Percentiles rank a stretch among this genome's conserved stretches.
These are phyloP conservation scores for Coniochaeta ligniaria DNA, from an alignment of 2,329 filamentous ascomycete species.

Conservation along the genomic window DNA sequence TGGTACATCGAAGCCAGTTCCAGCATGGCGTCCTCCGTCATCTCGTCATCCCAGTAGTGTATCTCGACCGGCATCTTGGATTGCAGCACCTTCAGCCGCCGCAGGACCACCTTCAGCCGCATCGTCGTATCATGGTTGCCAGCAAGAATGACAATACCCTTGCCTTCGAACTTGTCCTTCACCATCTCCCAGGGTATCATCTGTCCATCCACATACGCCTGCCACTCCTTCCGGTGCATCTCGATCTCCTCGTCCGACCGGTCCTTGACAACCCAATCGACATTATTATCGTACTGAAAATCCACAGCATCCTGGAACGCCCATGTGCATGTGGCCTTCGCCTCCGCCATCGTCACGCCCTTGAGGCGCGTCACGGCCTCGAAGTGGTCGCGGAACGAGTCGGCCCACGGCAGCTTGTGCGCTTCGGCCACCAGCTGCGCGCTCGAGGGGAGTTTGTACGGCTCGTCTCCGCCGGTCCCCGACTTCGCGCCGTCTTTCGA, in stretches of 20 bases:
- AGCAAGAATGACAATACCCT: slow-evolving; percentile 22
- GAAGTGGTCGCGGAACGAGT: slow-evolving; percentile 6
- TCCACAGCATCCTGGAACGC: slow-evolving; percentile 3
- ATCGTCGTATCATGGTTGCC: slow-evolving; percentile 16
- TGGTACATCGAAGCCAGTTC: slow-evolving; percentile 12
- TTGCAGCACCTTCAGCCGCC: slow-evolving; percentile 10
- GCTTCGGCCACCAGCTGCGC: slow-evolving; percentile 2
- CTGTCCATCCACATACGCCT: background rate
- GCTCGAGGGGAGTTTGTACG: background rate
- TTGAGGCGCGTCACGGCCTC: slow-evolving; percentile 4
- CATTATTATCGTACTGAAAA: slow-evolving; percentile 6
- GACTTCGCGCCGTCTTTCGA: background rate
- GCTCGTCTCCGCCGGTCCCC: background rate
- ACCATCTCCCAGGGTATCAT: slow-evolving; percentile 8
- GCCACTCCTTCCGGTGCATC: slow-evolving; percentile 1
- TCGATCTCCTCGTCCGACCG: slow-evolving; percentile 6
- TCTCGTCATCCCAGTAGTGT: slow-evolving; percentile 21
- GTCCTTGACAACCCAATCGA: slow-evolving; percentile 7
- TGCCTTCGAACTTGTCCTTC: slow-evolving; percentile 13
- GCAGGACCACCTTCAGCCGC: slow-evolving; percentile 13
- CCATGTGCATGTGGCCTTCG: slow-evolving; percentile 8
- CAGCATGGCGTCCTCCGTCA: slow-evolving; percentile 10
- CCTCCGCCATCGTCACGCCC: slow-evolving; percentile 3
- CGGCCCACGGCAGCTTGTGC: slow-evolving; percentile 5
- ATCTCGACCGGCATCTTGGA: slow-evolving; percentile 19